Evolutionary conservation across 306 rosid genomes (phyloP), one percentile per base, ranked within the genome.

Genomic region (Quercus aquifolioides): DNA sequence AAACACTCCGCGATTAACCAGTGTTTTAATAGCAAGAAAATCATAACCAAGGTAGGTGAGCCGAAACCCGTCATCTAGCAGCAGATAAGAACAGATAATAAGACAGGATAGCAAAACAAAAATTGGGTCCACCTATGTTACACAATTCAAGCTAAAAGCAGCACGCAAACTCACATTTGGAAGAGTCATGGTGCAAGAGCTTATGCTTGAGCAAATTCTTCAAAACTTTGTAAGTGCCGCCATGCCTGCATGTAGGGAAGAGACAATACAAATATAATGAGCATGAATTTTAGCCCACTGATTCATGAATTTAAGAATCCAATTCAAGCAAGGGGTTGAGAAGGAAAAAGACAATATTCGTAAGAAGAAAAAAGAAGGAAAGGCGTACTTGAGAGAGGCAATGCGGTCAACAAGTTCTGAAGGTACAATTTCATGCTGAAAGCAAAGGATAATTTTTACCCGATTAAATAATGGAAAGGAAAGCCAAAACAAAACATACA

Each of bases 11-110:
- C 92, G 92, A 78, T 92, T 92, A 38, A 94, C 97, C 94, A 94
- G 30, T 3, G 99, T 86, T 84, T 92, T 94, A 60, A 94, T 94
- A 67, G 99, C 97, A 71, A 94, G 99, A 90, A 90, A 94, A 90
- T 94, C 99, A 76, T 94, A 94, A 41, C 99, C 97, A 67, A 94
- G 97, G 76, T 94, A 94, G 21, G 99, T 92, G 26, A 94, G 97
- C 56, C 97, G 97, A 75, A 91, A 94, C 21, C 99, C 97, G 13
- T 94, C 99, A 86, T 94, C 98, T 94, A 80, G 51, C 86, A 63
- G 64, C 55, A 83, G 80, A 82, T 33, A 49, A 73, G 19, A 46
- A 70, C 46, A 67, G 49, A n/a, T 55, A 33, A 58, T 55, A 19
- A 69, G 73, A 59, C 18, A 13, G 43, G 13, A 3, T 23, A 28